phyloP scores from a whole-genome alignment of 495 filamentous ascomycete species.

The Talaromyces thailandensis region DNA sequence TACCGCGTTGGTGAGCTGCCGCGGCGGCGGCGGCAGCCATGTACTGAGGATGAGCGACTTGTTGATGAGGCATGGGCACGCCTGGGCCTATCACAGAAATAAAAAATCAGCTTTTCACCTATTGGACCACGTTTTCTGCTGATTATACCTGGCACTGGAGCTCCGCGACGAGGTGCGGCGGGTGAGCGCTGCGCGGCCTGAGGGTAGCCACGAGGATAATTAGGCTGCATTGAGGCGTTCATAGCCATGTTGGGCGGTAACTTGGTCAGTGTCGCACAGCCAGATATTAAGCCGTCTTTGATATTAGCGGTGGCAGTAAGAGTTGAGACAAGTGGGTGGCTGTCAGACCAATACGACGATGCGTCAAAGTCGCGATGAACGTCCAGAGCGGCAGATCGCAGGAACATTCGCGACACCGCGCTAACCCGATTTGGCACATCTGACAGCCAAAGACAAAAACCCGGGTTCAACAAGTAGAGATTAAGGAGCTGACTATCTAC shows the following conservation, averaged over 20 bases:
- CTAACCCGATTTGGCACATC: not conserved
- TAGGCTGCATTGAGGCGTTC: constrained; percentile 36
- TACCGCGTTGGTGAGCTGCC: constrained; percentile 21
- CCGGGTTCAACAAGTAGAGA: too few species aligned
- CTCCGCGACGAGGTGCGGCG: constrained; percentile 37
- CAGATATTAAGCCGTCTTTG: not conserved
- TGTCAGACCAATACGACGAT: not conserved
- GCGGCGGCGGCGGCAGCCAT: constrained; percentile 16
- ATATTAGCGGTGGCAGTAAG: not conserved
- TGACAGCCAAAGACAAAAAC: too few species aligned
- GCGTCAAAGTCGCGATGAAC: constrained; percentile 3
- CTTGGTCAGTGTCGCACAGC: not conserved
- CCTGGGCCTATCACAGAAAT: constrained; percentile 15
- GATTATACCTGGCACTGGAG: constrained; percentile 29
- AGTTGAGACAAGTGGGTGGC: not conserved
- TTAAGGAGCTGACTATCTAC: not conserved
- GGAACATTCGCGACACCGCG: constrained; percentile 22
- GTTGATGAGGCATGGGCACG: constrained; percentile 32
- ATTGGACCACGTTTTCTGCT: constrained; percentile 12
- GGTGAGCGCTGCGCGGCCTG: constrained; percentile 34
- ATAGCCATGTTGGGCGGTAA: constrained; percentile 13
- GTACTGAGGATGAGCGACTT: constrained; percentile 31
- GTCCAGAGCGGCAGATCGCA: constrained; percentile 14
- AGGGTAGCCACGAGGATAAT: constrained; percentile 35
- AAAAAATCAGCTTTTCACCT: constrained; percentile 3